phyloP scores from a whole-genome alignment of 805 yeast species.

The Torulaspora franciscae region DNA sequence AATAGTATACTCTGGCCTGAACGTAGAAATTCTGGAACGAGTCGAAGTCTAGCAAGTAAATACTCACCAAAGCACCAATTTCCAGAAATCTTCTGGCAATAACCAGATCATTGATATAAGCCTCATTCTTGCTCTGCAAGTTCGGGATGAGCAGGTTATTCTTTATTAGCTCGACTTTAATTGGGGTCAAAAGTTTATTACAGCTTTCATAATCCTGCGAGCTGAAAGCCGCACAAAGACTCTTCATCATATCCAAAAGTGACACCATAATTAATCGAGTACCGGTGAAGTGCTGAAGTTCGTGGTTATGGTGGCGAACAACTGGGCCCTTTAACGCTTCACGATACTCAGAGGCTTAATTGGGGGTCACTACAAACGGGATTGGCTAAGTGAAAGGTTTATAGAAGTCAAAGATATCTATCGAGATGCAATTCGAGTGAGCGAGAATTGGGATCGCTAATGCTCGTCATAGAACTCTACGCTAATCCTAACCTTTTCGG shows the following conservation, averaged over 20 bases:
- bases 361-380: constrained; percentile 2
- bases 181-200: constrained; percentile 55
- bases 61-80: constrained; percentile 77
- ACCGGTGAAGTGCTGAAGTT: not conserved
- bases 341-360: not conserved
- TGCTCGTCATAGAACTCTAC: constrained; percentile 41
- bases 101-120: constrained; percentile 56
- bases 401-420: not conserved
- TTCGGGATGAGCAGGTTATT: constrained; percentile 72
- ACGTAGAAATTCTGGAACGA: constrained; percentile 68
- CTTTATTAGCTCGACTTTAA: constrained; percentile 75
- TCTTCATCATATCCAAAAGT: constrained; percentile 62
- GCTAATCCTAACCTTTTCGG: constrained; percentile 48
- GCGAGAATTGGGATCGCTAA: not conserved
- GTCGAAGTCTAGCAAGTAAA: constrained; percentile 55
- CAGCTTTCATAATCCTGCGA: constrained; percentile 58
- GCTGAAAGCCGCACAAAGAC: constrained; percentile 61
- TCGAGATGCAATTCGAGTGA: not conserved
- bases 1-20: constrained; percentile 75
- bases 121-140: constrained; percentile 30
- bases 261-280: constrained; percentile 38
- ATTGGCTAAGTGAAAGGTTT: not conserved
- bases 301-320: constrained; percentile 14
- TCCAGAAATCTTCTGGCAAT: constrained; percentile 82
- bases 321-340: not conserved